phyloP scores from a whole-genome alignment of 148 eudicot genomes.

The Nepenthes mirabilis region DNA sequence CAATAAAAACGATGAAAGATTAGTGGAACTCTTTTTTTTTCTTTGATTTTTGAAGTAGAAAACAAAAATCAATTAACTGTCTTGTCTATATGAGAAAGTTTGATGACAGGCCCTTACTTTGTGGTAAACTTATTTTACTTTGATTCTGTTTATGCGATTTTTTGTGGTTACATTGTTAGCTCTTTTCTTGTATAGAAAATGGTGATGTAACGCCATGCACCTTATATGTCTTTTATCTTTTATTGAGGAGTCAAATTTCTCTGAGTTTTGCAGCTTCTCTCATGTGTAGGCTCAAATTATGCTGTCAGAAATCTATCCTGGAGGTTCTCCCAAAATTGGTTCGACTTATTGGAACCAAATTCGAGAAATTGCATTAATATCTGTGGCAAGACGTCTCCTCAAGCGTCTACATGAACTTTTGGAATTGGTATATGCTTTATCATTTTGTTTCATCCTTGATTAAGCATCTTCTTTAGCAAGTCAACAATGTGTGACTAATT shows the following conservation, averaged over 20 bases:
- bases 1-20: no score
- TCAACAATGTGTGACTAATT: neutral
- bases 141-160: neutral
- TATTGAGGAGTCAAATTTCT: neutral
- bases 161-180: neutral
- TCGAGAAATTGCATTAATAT: constrained; percentile 75
- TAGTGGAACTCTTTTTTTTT: no score
- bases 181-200: neutral
- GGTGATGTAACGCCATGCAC: neutral
- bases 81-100: no score
- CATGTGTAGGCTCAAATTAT: constrained; percentile 72
- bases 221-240: neutral
- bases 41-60: no score
- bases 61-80: no score
- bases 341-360: constrained; percentile 91
- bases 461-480: neutral
- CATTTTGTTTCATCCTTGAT: constrained; percentile 5
- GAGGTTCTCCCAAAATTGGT: constrained; percentile 77
- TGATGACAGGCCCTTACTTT: no score
- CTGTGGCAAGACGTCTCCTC: constrained; percentile 78
- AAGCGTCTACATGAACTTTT: constrained; percentile 58
- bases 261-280: neutral
- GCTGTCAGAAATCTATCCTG: constrained; percentile 97
- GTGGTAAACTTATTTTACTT: no score
- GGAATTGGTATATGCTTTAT: constrained; percentile 45